These are phyloP conservation scores for Plasmodium sp. DNA, from an alignment of 169 alveolate species.

Conservation along the genomic window DNA sequence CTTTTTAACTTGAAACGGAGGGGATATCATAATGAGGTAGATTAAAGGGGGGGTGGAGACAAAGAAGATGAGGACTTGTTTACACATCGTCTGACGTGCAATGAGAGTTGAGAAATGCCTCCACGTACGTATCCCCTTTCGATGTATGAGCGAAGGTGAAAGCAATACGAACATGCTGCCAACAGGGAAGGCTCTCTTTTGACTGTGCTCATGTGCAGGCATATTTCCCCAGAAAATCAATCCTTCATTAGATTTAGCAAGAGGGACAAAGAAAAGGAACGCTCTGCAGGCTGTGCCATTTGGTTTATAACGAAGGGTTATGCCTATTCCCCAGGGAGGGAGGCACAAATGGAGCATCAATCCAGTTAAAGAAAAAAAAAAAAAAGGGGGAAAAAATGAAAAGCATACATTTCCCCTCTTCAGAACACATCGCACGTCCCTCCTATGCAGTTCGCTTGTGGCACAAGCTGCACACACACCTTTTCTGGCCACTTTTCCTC, in stretches of 20 bases:
- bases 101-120: neutral
- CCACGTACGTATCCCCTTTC: neutral
- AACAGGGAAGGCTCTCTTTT: neutral
- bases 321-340: neutral
- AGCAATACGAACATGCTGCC: neutral
- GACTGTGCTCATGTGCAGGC: neutral
- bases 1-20: neutral
- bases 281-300: neutral
- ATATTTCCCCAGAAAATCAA: neutral
- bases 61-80: neutral
- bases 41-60: neutral
- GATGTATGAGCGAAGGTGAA: neutral
- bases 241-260: neutral
- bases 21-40: neutral
- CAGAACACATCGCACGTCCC: neutral
- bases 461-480: neutral
- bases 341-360: neutral
- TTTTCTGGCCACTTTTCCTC: neutral
- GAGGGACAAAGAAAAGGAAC: neutral
- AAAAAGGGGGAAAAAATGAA: neutral
- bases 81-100: neutral
- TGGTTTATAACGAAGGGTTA: neutral
- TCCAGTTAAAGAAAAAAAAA: neutral
- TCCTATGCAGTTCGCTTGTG: neutral
- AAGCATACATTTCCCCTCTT: neutral